Evolutionary conservation across 1,139 yeast genomes (phyloP), one percentile per base, ranked within the genome.

Genomic region (Suhomyces chickasaworum): DNA sequence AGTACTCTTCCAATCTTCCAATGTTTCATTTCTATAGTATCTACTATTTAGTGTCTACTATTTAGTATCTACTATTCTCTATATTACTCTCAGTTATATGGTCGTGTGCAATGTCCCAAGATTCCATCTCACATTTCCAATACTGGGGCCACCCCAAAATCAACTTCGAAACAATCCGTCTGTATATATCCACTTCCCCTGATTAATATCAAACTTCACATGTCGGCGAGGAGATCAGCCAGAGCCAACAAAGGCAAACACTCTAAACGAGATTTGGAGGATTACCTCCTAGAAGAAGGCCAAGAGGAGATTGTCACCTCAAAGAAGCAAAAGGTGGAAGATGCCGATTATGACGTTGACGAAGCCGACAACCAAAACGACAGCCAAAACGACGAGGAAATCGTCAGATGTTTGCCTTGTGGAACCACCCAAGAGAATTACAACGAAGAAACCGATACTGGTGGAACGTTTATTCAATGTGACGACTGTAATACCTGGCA

Each of bases 401-500:
- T 68, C 22, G 86, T 86, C 5, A 69, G 81, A 31, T 88, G 96
- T 61, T 60, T 72, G 1, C 83, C 81, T 0, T 84, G 90, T 64
- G 85, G 84, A 3, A 70, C 86, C 4, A 79, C 76, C n/a, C 83
- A 85, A 55, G 80, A 75, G 12, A 83, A 81, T 50, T 84, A 79
- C 55, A 71, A 82, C 52, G 86, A 76, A 47, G 84, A 75, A 1
- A 78, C 75, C 5, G 90, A 84, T 51, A 71, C 73, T 17, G 74
- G 77, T 18, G 83, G 87, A 6, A 74, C 78, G 30, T 86, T 88
- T 91, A 81, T 86, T 29, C 88, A 86, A 59, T 89, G 97, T 65
- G 96, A 86, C 46, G 59, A 68, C 18, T 89, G 97, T 62, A 66
- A 76, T 45, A 82, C 89, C 10, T 89, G 97, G 97, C 97, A 89